These are phyloP conservation scores for Candida nonsorbophila DNA, from an alignment of 805 yeast species.

Conservation along the genomic window DNA sequence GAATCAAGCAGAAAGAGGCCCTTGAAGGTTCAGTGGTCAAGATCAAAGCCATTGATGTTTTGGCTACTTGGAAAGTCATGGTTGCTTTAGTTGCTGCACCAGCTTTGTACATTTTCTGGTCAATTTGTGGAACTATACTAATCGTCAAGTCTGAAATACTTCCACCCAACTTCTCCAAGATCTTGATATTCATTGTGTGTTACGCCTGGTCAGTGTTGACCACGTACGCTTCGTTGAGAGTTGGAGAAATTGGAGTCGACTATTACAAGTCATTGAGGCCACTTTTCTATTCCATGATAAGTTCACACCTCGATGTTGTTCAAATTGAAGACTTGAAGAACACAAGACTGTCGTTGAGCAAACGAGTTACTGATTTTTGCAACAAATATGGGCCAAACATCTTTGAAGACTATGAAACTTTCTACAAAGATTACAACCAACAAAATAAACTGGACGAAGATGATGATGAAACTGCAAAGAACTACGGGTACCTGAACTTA, in stretches of 20 bases:
- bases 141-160: slow-evolving; percentile 11
- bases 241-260: slow-evolving; percentile 39
- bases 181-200: slow-evolving; percentile 20
- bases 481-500: too few species aligned
- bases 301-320: slow-evolving; percentile 19
- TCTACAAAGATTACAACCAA: slow-evolving; percentile 23
- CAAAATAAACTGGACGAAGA: background rate
- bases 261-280: slow-evolving; percentile 36
- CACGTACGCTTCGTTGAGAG: slow-evolving; percentile 36
- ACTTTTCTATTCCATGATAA: slow-evolving; percentile 26
- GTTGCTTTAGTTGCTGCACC: slow-evolving; percentile 40
- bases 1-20: slow-evolving; percentile 31
- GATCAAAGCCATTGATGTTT: slow-evolving; percentile 36
- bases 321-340: slow-evolving; percentile 28
- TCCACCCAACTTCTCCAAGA: slow-evolving; percentile 3
- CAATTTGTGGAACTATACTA: slow-evolving; percentile 25
- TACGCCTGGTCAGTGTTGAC: slow-evolving; percentile 33
- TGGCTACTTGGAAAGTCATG: slow-evolving; percentile 39
- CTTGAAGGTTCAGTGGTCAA: slow-evolving; percentile 34
- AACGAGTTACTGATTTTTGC: slow-evolving; percentile 28
- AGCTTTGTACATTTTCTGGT: slow-evolving; percentile 32
- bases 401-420: slow-evolving; percentile 31
- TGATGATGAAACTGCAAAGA: too few species aligned
- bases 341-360: slow-evolving; percentile 20
- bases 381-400: slow-evolving; percentile 31